These are phyloP conservation scores for Xylariaceae sp. DNA, from an alignment of 2,329 filamentous ascomycete species.

Conservation along the genomic window DNA sequence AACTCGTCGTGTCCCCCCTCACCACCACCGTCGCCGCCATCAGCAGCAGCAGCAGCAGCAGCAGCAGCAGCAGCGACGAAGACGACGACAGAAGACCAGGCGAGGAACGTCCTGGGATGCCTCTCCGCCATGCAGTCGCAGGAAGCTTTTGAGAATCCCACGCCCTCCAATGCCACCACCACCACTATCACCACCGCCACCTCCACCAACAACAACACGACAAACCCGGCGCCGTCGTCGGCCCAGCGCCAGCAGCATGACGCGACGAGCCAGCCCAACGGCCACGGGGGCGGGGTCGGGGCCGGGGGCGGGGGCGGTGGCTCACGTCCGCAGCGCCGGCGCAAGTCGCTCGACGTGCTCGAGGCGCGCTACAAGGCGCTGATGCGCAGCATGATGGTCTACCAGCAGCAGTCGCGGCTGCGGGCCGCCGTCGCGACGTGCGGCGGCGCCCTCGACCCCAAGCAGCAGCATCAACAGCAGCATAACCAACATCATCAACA, in stretches of 20 bases:
- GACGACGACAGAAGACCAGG: too few relatives aligned
- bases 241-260: too few relatives aligned
- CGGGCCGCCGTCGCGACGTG: conserved; percentile 3
- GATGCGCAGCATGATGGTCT: conserved; percentile 17
- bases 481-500: conserved; percentile 4
- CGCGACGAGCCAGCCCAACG: neutral
- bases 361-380: conserved; percentile 18
- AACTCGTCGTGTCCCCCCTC: too few relatives aligned
- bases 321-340: conserved; percentile 1
- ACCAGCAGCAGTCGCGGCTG: conserved; percentile 13
- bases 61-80: too few relatives aligned
- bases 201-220: neutral
- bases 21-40: too few relatives aligned
- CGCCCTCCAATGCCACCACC: too few relatives aligned
- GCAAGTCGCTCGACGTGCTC: conserved; percentile 14
- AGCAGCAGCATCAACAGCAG: conserved; percentile 5
- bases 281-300: too few relatives aligned
- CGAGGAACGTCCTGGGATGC: neutral
- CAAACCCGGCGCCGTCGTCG: neutral
- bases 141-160: neutral
- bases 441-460: conserved; percentile 7
- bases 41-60: too few relatives aligned
- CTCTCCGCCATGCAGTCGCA: neutral
- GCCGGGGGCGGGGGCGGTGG: too few relatives aligned
- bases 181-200: too few relatives aligned